phyloP scores from a whole-genome alignment of 2,329 filamentous ascomycete species.

The Colletotrichum orchidophilum region DNA sequence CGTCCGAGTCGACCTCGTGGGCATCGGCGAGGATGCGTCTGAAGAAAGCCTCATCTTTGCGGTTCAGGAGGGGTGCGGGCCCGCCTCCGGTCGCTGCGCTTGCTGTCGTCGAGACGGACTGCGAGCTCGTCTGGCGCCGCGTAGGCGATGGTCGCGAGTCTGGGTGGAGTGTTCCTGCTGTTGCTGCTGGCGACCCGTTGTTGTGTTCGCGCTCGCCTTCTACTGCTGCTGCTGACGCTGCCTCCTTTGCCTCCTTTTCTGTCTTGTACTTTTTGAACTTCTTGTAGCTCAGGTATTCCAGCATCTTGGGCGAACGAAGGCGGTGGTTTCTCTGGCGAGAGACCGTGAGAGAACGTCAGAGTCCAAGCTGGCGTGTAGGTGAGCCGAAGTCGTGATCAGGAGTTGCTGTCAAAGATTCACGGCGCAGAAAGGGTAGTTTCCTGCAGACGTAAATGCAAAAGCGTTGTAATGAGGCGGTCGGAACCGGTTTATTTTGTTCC shows the following conservation, averaged over 20 bases:
- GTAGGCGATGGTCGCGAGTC: conserved; percentile 24
- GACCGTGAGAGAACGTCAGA: not conserved
- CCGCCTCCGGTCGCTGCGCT: conserved; percentile 40
- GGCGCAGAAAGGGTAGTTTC: not conserved
- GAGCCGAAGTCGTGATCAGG: conserved; percentile 13
- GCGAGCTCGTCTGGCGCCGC: conserved; percentile 35
- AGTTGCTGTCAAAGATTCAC: not conserved
- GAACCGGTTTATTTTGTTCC: conserved; percentile 21
- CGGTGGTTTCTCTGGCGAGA: not conserved
- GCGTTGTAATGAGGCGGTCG: conserved; percentile 2
- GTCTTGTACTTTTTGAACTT: conserved; percentile 69
- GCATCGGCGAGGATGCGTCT: conserved; percentile 58
- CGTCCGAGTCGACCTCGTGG: conserved; percentile 37
- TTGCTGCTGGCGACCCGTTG: conserved; percentile 10
- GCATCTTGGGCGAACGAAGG: conserved; percentile 51
- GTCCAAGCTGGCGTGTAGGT: conserved; percentile 28
- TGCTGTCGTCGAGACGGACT: conserved; percentile 31
- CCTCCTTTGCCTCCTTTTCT: conserved; percentile 53
- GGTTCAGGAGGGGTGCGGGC: conserved; percentile 58
- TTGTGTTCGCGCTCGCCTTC: conserved; percentile 33
- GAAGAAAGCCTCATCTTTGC: conserved; percentile 68
- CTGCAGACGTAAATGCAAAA: not conserved
- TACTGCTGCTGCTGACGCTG: conserved; percentile 37
- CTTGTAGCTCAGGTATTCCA: conserved; percentile 71
- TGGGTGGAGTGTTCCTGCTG: not conserved